Evolutionary conservation across 257 asterid species (phyloP).

Genomic region (Solanum etuberosum): DNA sequence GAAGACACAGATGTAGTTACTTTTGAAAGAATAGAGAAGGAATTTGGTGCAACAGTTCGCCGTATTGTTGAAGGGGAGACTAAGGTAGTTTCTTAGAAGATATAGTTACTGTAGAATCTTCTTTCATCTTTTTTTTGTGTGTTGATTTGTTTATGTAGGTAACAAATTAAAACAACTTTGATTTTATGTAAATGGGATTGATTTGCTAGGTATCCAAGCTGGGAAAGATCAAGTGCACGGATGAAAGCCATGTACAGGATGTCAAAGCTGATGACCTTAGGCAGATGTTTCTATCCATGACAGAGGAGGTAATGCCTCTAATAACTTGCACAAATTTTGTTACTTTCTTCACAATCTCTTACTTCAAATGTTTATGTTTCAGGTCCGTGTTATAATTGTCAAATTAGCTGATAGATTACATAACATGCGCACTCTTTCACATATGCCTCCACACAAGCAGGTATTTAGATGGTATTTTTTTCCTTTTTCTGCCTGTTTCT

Average conservation of each 20-base stretch:
- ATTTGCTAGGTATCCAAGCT: slow-evolving; percentile 76
- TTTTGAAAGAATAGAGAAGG: slow-evolving; percentile 72
- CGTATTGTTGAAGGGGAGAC: slow-evolving; percentile 96
- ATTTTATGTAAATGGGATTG: background rate
- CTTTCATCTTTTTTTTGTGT: background rate
- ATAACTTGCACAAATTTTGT: background rate
- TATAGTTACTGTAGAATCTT: background rate
- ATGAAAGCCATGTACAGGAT: slow-evolving; percentile 70
- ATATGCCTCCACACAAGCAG: slow-evolving; percentile 99
- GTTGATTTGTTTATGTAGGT: background rate
- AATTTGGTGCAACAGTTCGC: slow-evolving; percentile 71
- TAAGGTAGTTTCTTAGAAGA: slow-evolving; percentile 32
- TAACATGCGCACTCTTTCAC: slow-evolving; percentile 93
- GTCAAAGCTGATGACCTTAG: slow-evolving; percentile 96
- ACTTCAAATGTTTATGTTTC: slow-evolving; percentile 12
- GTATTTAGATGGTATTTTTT: slow-evolving; percentile 15
- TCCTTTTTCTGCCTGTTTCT: background rate
- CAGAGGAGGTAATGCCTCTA: slow-evolving; percentile 58
- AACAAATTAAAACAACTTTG: background rate
- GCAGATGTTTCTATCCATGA: slow-evolving; percentile 95
- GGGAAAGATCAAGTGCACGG: slow-evolving; percentile 81
- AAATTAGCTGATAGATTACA: slow-evolving; percentile 92
- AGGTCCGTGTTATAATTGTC: slow-evolving; percentile 95
- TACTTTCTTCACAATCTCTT: slow-evolving; percentile 1
- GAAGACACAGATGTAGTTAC: slow-evolving; percentile 81